Conservation (phyloP, 1,284 basidiomycete genomes). For the Amylostereum areolatum region DNA sequence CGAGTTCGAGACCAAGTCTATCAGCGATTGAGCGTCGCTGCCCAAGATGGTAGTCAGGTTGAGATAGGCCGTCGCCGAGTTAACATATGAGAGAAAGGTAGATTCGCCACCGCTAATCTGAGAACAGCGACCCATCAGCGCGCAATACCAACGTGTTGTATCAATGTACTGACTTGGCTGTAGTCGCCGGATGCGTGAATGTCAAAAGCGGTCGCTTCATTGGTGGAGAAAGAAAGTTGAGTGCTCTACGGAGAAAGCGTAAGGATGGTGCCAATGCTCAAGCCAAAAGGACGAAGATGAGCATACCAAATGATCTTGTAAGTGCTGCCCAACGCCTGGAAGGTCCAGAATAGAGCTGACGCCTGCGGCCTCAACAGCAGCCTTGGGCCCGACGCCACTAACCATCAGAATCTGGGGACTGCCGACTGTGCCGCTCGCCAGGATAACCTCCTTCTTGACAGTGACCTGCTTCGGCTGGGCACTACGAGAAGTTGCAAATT, state of each 20-base stretch:
- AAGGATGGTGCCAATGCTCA: background rate
- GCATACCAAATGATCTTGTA: slow-evolving; percentile 65
- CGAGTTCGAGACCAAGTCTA: slow-evolving; percentile 27
- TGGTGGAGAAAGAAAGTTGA: slow-evolving; percentile 41
- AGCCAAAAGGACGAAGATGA: background rate
- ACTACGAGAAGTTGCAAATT: slow-evolving; percentile 38
- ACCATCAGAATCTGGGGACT: slow-evolving; percentile 64
- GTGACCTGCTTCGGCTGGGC: slow-evolving; percentile 33
- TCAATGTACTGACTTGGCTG: background rate
- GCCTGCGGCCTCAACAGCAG: slow-evolving; percentile 45
- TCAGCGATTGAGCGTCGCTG: slow-evolving; percentile 22
- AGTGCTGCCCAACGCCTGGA: slow-evolving; percentile 72
- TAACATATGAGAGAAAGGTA: slow-evolving; percentile 56
- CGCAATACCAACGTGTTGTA: too few relatives aligned
- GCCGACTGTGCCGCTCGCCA: slow-evolving; percentile 60
- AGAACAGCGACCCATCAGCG: too few relatives aligned
- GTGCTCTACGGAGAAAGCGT: slow-evolving; percentile 30
- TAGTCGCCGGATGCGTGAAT: slow-evolving; percentile 20
- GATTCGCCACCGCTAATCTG: slow-evolving; percentile 21
- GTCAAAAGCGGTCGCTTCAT: slow-evolving; percentile 38
- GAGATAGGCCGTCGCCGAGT: slow-evolving; percentile 63
- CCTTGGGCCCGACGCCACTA: slow-evolving; percentile 66
- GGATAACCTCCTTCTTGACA: slow-evolving; percentile 54
- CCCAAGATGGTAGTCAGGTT: slow-evolving; percentile 49
- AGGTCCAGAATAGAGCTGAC: slow-evolving; percentile 44